Evolutionary conservation across 1,284 basidiomycete genomes (phyloP).

Genomic region (Phellinidium pouzarii): DNA sequence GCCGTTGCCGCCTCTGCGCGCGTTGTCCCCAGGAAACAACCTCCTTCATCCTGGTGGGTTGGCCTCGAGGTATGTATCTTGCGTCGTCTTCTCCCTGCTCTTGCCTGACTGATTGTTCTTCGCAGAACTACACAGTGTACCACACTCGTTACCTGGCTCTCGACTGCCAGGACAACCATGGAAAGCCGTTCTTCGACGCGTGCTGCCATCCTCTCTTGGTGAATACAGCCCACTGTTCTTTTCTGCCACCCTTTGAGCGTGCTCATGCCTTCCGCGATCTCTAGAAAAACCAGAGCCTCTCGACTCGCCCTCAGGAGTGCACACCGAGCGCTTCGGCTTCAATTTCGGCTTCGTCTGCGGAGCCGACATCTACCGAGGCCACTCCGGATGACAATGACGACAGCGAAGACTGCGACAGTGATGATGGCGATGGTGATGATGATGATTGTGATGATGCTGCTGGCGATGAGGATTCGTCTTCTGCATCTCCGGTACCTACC

Average conservation of each 20-base stretch:
- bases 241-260: neutral
- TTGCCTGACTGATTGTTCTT: slow-evolving; percentile 20
- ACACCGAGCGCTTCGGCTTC: slow-evolving; percentile 22
- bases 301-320: slow-evolving; percentile 16
- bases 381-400: slow-evolving; percentile 22
- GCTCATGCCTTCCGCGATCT: neutral
- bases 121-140: slow-evolving; percentile 54
- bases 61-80: slow-evolving; percentile 31
- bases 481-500: slow-evolving; percentile 17
- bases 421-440: slow-evolving; percentile 27
- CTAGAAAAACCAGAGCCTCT: slow-evolving; percentile 14
- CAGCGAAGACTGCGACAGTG: slow-evolving; percentile 24
- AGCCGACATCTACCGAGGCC: slow-evolving; percentile 24
- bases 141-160: slow-evolving; percentile 58
- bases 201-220: slow-evolving; percentile 46
- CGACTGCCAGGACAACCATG: slow-evolving; percentile 53
- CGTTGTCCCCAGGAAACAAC: slow-evolving; percentile 40
- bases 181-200: slow-evolving; percentile 56
- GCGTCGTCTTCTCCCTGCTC: slow-evolving; percentile 19
- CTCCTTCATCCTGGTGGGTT: slow-evolving; percentile 38
- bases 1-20: slow-evolving; percentile 36
- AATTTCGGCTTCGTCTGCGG: slow-evolving; percentile 23
- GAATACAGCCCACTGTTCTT: neutral
- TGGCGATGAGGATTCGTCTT: slow-evolving; percentile 22
- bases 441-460: slow-evolving; percentile 26